Evolutionary conservation across 805 yeast species (phyloP), one percentile per base, ranked within the genome.

Genomic region (Yarrowia porcina): DNA sequence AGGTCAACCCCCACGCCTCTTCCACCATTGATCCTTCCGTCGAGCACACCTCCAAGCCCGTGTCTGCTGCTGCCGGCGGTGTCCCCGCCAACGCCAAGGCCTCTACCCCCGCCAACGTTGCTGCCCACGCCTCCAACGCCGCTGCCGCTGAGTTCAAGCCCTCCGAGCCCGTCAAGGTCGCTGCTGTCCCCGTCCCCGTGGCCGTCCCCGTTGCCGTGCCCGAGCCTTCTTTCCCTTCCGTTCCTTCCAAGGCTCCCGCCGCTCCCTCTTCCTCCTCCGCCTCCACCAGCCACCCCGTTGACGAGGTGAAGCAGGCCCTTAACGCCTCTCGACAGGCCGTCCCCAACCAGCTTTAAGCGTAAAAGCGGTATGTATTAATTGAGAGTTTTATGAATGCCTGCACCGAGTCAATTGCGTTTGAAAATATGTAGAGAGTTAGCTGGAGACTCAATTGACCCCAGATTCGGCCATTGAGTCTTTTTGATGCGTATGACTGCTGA

Each of bases 1-100:
- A 69, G 39, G 66, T 72, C 25, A 67, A 65, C 39, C 64, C 68
- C 49, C 66, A 70, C 32, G 64, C 69, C 28, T 59, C 64, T n/a
- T 13, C 66, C 32, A 27, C 57, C 39, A 60, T 39, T 30, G 60
- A 64, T 27, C 63, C 64, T 27, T 28, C 60, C 23, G 47, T 50
- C 38, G 66, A 64, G 61, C 36, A 36, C 33, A 60, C 66, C 59
- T 28, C 57, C 60, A 30, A 52, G 50, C 63, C 69, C 45, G 63
- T 50, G 17, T 50, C 64, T 49, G 52, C 66, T 44, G 42, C 63
- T 47, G 50, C 65, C 18, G 52, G 62, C 25, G 56, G 60, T 13
- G 45, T 32, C 20, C 56, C 56, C 54, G 30, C 52, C 52, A 45
- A 28, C 36, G 35, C 25, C 52, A 45, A 45, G 28, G 42, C 52